Base-by-base conservation (phyloP, 1,139 yeast species). In the Wickerhamomyces sp. region DNA sequence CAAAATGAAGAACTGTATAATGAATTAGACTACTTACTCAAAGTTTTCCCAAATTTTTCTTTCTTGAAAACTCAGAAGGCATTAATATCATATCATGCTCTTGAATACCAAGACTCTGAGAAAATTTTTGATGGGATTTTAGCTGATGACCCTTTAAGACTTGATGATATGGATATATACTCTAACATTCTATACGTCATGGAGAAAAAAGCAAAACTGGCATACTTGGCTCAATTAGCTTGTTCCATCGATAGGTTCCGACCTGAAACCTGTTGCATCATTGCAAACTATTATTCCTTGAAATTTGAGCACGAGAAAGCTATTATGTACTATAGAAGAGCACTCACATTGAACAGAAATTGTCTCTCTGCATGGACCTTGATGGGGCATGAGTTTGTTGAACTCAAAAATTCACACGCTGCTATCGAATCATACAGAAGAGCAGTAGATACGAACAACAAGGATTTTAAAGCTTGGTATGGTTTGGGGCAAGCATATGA, bases 311-410 rank as follows among this genome's bases (percentile, higher is more conserved):
- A 91, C 57, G 96, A 89, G 55, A 85, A 85, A 59, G 95, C 98
- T 0, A 87, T 93, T 40, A 78, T 83, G 76, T 88, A 88, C 60
- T 93, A 89, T 54, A 83, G 88, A 51, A 69, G 97, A 37, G 98
- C 98, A 0, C 64, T 93, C 27, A 76, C 87, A 0, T 66, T 91
- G 38, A 84, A 88, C 56, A 77, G 86, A 40, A 76, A 78, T 47
- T 87, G 94, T 49, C 66, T 89, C 15, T 78, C 89, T 48, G 97
- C 98, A 0, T 93, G 98, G 97, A 91, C 97, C 0, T 67, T 93
- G 40, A 89, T 93, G 96, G 98, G 99, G 11, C 99, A 93, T 60
- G 99, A 93, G 60, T 93, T 87, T 64, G 95, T 93, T 11, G 98
- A 93, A 57, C 69, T 91, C 48, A 89, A 91, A 52, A 93, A 93